A percentile compares a stretch with the other conserved stretches of the same genome.
Evolutionary conservation across 2,329 filamentous ascomycete genomes (phyloP).

Genomic region (Penicillium sp.): DNA sequence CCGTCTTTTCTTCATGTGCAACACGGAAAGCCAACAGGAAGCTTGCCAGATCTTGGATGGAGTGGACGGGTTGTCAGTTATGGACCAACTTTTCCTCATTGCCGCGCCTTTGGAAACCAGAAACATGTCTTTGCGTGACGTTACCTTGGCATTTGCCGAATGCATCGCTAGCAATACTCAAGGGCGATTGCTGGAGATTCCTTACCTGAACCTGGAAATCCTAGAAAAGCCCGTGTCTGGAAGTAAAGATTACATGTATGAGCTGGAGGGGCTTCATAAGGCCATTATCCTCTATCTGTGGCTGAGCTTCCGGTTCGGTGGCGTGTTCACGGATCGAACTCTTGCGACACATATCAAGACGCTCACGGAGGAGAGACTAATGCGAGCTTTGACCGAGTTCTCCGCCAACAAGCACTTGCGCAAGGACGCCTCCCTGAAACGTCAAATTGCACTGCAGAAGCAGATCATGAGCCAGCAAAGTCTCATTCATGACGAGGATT

Average conservation of each 20-base stretch:
- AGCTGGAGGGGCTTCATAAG: conserved; percentile 78
- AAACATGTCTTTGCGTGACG: conserved; percentile 41
- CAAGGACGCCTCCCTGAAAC: conserved; percentile 39
- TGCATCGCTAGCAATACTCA: conserved; percentile 68
- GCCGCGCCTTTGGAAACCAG: conserved; percentile 66
- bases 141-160: conserved; percentile 65
- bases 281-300: conserved; percentile 84
- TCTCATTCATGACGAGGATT: conserved; percentile 24
- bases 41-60: conserved; percentile 75
- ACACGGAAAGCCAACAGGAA: conserved; percentile 61
- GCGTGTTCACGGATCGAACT: conserved; percentile 72
- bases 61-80: conserved; percentile 65
- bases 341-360: conserved; percentile 78
- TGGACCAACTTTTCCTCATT: conserved; percentile 75
- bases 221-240: conserved; percentile 60
- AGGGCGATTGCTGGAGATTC: conserved; percentile 71
- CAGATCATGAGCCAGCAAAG: conserved; percentile 32
- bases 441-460: conserved; percentile 40
- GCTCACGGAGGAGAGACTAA: conserved; percentile 75
- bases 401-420: conserved; percentile 46
- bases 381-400: conserved; percentile 61
- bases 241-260: conserved; percentile 60
- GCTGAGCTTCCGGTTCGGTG: conserved; percentile 85
- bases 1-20: conserved; percentile 69
- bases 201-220: conserved; percentile 68